Base-by-base conservation (phyloP, 345 rosid genomes). In the Populus pruinosa region DNA sequence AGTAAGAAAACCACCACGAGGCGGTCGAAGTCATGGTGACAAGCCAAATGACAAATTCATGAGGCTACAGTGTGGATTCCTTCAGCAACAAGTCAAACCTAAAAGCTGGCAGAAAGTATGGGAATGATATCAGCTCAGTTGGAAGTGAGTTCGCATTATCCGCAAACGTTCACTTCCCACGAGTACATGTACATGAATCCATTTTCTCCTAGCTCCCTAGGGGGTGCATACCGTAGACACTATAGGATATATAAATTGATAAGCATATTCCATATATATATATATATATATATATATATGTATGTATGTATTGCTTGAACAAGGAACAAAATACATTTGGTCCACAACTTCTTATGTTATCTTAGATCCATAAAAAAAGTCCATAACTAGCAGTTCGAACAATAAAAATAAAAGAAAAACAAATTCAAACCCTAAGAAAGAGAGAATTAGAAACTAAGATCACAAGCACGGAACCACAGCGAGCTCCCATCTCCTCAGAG, bases 101-200 rank as follows among this genome's bases (percentile, higher is more conserved):
- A 82, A 74, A 79, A 41, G 64, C 25, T 47, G 74, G 74, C 79
- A 71, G 66, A 78, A 79, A 70, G 75, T 62, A 62, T 67, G 85
- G 67, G 67, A 47, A 79, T 78, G 79, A 67, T 59, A 72, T 68
- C 77, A 72, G 55, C 70, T 41, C 77, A 36, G 67, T 70, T 43
- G 74, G 75, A 77, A 41, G 8, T 69, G 20, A 41, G 21, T 68
- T 25, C 56, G 62, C 36, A 25, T 41, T 41, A 61, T 38, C 68
- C 63, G 35, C 67, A 44, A 25, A 39, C 16, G 2, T 25, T 27
- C 74, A 72, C 61, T 41, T 17, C 5, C 6, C 67, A 4, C 67
- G 65, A 16, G 25, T 9, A 1, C 10, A 62, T 62, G 67, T 11
- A 8, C 5, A 18, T 20, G 70, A 65, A 11, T 33, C 8, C n/a